Base-by-base conservation (phyloP, 257 asterid species). In the Nicotiana knightiana region DNA sequence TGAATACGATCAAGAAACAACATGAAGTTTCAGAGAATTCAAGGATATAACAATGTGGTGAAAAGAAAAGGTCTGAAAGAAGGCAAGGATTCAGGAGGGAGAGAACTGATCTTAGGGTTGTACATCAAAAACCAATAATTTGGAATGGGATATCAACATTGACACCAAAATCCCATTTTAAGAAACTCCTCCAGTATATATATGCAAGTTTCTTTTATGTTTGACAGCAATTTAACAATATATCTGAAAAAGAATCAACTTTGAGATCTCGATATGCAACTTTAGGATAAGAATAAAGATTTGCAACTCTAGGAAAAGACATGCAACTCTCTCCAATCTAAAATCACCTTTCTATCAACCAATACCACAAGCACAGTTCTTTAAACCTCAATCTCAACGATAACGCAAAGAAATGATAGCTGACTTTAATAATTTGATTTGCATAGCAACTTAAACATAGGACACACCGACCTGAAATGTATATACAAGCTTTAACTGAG, bases 41-140 rank as follows among this genome's bases (percentile, higher is more conserved):
- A 16, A 51, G 16, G 63, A 51, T 48, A 75, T 15, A 75, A 51
- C 80, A 75, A 10, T 75, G 53, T 26, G 46, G 63, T 11, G 5
- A 75, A 75, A 48, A 48, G 26, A 75, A 16, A 62, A 48, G 79
- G 80, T 54, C 63, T 26, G 46, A 75, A 75, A 75, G 63, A 51
- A 73, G 63, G 33, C 63, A 7, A 51, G 63, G 37, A 71, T 71
- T 71, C 39, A 71, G 24, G 24, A 48, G 24, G 24, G 21, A 24
- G 61, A 24, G 79, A 46, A 71, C 61, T 46, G 21, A 46, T 71
- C 26, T 55, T 13, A 24, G 39, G 63, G 80, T 51, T 51, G 37
- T 75, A 16, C 62, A 51, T 48, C 80, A 75, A 75, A 46, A 75
- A 37, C 26, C 46, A 51, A 46, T 15, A 58, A 75, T 26, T 75